Evolutionary conservation across 2,329 filamentous ascomycete genomes (phyloP).

Genomic region (Zasmidium cellare): DNA sequence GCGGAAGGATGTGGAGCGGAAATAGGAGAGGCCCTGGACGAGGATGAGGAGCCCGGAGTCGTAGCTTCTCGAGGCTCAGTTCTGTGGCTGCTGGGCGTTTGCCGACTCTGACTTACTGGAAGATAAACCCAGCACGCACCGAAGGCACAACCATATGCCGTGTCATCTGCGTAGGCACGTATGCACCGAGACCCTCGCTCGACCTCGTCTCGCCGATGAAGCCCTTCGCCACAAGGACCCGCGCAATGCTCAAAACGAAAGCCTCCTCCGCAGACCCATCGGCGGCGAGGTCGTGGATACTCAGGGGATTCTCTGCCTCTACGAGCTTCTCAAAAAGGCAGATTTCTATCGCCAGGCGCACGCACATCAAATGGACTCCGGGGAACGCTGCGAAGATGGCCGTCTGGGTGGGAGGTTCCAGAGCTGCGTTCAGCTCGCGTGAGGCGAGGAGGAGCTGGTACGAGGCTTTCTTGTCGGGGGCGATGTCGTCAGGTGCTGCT

Average conservation of each 20-base stretch:
- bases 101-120: constrained; percentile 1
- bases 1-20: constrained; percentile 11
- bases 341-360: constrained; percentile 9
- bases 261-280: neutral
- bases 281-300: neutral
- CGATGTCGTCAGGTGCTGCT: neutral
- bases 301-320: neutral
- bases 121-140: constrained; percentile 8
- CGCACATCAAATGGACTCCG: neutral
- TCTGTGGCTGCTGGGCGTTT: no score
- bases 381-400: neutral
- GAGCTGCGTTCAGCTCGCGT: neutral
- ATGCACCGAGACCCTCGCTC: constrained; percentile 1
- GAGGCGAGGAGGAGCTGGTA: neutral
- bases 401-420: neutral
- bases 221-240: constrained; percentile 2
- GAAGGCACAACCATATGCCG: constrained; percentile 1
- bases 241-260: constrained; percentile 8
- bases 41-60: constrained; percentile 13
- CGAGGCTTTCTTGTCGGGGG: neutral
- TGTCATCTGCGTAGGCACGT: neutral
- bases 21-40: constrained; percentile 14
- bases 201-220: constrained; percentile 2
- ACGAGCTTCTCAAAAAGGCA: constrained; percentile 7
- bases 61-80: constrained; percentile 10